Evolutionary conservation across 805 yeast genomes (phyloP).

Genomic region (Saturnispora silvae): DNA sequence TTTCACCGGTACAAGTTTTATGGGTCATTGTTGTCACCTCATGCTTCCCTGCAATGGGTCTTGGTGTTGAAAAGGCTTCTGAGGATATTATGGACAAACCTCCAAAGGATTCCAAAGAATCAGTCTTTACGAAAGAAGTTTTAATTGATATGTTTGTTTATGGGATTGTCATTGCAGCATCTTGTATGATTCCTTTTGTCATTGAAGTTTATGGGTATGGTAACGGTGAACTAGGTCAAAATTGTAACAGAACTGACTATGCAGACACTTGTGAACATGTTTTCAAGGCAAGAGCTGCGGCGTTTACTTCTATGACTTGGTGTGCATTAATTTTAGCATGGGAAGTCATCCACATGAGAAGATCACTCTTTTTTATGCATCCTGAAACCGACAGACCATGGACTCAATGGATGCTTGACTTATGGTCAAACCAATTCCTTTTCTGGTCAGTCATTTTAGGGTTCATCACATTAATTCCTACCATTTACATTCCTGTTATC

Average conservation of each 20-base stretch:
- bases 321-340: conserved; percentile 71
- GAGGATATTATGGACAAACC: conserved; percentile 54
- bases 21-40: conserved; percentile 75
- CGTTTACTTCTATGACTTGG: conserved; percentile 82
- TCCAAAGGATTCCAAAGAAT: conserved; percentile 45
- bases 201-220: conserved; percentile 60
- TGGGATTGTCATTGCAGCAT: conserved; percentile 63
- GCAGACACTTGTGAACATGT: conserved; percentile 47
- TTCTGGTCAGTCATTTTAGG: conserved; percentile 76
- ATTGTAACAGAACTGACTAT: conserved; percentile 43
- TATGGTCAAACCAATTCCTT: conserved; percentile 66
- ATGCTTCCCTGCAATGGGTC: conserved; percentile 78
- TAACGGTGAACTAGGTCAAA: conserved; percentile 49
- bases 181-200: conserved; percentile 59
- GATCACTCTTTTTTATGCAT: conserved; percentile 62
- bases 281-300: conserved; percentile 64
- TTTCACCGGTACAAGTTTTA: conserved; percentile 69
- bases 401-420: conserved; percentile 49
- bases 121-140: conserved; percentile 57
- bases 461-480: conserved; percentile 63
- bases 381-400: conserved; percentile 52
- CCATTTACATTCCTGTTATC: conserved; percentile 81
- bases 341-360: conserved; percentile 68
- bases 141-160: conserved; percentile 59
- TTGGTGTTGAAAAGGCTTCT: conserved; percentile 57